Evolutionary conservation across 2,329 filamentous ascomycete genomes (phyloP).

Genomic region (Aspergillus sp.): DNA sequence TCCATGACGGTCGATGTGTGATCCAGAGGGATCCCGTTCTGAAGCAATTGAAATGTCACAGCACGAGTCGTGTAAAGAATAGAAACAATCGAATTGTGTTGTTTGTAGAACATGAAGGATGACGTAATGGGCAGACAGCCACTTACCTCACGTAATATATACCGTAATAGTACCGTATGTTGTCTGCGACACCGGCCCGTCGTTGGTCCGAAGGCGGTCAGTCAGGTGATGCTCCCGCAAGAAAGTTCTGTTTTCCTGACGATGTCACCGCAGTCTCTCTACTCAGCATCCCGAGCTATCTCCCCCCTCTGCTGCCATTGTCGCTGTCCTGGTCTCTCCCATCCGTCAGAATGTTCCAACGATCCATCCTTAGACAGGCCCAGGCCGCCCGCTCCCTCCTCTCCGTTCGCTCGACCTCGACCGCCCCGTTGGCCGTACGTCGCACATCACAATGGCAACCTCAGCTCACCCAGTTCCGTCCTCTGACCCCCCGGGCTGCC

Average conservation of each 20-base stretch:
- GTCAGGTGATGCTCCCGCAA: slow-evolving; percentile 17
- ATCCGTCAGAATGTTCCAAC: slow-evolving; percentile 40
- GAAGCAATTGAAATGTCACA: too few species aligned
- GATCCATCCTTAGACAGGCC: slow-evolving; percentile 42
- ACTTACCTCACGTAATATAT: not conserved
- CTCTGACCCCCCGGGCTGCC: slow-evolving; percentile 32
- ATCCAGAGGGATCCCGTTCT: not conserved
- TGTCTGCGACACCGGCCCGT: not conserved
- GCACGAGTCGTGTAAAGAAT: too few species aligned
- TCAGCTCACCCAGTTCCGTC: slow-evolving; percentile 24
- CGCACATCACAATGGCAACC: slow-evolving; percentile 35
- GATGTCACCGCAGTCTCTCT: not conserved
- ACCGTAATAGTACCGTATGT: not conserved
- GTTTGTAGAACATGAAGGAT: not conserved
- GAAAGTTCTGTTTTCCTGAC: slow-evolving; percentile 18
- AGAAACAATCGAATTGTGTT: not conserved
- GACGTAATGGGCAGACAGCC: too few species aligned
- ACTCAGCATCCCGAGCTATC: not conserved
- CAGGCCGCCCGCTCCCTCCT: slow-evolving; percentile 37
- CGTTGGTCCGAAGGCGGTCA: not conserved
- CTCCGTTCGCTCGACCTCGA: slow-evolving; percentile 32
- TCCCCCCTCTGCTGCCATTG: slow-evolving; percentile 1
- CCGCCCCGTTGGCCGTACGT: slow-evolving; percentile 32
- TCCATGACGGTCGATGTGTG: not conserved
- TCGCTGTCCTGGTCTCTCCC: slow-evolving; percentile 1